Conservation (phyloP, 768 basidiomycete genomes). For the Rhizopogon sp. region DNA sequence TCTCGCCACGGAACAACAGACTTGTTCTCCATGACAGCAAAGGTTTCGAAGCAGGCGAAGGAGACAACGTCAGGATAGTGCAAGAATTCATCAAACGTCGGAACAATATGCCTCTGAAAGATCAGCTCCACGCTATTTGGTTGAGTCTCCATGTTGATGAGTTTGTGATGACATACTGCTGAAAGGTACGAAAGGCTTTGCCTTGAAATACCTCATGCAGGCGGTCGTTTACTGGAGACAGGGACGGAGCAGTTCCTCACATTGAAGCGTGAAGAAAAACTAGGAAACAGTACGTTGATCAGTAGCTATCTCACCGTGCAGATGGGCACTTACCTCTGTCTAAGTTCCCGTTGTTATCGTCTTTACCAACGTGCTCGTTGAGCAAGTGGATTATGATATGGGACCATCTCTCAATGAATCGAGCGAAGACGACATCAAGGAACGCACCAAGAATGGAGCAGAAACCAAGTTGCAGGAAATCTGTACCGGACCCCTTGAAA, state of each 20-base stretch:
- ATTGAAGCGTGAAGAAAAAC: background rate
- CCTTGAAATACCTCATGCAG: background rate
- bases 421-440: background rate
- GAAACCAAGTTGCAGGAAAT: background rate
- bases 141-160: background rate
- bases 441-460: background rate
- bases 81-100: constrained; percentile 7
- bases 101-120: background rate
- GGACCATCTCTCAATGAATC: background rate
- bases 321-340: background rate
- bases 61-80: background rate
- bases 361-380: background rate
- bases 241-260: background rate
- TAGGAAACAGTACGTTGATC: constrained; percentile 1
- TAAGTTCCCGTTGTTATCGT: constrained; percentile 2
- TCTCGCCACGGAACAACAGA: constrained; percentile 7
- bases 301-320: background rate
- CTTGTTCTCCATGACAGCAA: constrained; percentile 13
- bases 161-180: background rate
- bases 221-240: background rate
- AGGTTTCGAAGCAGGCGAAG: constrained; percentile 11
- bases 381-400: background rate
- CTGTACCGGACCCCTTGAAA: background rate
- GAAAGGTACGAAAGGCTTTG: background rate
- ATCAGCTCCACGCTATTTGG: constrained; percentile 13